These are phyloP conservation scores for Trametes polyzona DNA, from an alignment of 1,284 basidiomycete genomes.

Conservation along the genomic window DNA sequence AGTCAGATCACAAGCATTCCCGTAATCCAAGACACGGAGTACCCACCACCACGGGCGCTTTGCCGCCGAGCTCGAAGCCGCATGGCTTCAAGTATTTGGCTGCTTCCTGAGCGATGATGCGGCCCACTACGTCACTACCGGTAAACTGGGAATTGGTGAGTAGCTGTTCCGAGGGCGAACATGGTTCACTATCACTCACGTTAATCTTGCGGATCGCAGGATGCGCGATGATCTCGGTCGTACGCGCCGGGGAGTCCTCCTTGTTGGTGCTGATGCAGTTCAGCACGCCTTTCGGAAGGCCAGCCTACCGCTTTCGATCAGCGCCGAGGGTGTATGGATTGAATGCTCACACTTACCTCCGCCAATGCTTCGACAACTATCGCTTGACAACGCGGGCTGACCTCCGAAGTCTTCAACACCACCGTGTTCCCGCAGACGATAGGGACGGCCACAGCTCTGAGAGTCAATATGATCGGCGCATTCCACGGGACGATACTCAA, in stretches of 20 bases:
- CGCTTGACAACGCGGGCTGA: slow-evolving; percentile 52
- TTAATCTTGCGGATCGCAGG: slow-evolving; percentile 30
- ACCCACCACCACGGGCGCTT: slow-evolving; percentile 68
- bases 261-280: slow-evolving; percentile 25
- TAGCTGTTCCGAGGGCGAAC: too few relatives aligned
- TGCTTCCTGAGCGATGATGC: slow-evolving; percentile 20
- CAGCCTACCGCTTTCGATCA: slow-evolving; percentile 20
- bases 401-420: slow-evolving; percentile 62
- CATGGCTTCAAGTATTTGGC: slow-evolving; percentile 23
- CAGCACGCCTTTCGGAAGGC: slow-evolving; percentile 29
- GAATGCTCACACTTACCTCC: slow-evolving; percentile 35
- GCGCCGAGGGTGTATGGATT: not conserved
- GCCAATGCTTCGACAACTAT: slow-evolving; percentile 52
- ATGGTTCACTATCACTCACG: slow-evolving; percentile 24
- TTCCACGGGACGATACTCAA: slow-evolving; percentile 42
- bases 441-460: slow-evolving; percentile 55
- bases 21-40: too few relatives aligned
- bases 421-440: slow-evolving; percentile 68
- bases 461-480: slow-evolving; percentile 45
- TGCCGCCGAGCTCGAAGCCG: slow-evolving; percentile 37
- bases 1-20: not conserved
- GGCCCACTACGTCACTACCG: slow-evolving; percentile 20
- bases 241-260: slow-evolving; percentile 22
- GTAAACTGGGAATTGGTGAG: too few relatives aligned
- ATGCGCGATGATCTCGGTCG: slow-evolving; percentile 29